Evolutionary conservation across 1,139 yeast species (phyloP), one percentile per base, ranked within the genome.

Genomic region (Neolecta irregularis): DNA sequence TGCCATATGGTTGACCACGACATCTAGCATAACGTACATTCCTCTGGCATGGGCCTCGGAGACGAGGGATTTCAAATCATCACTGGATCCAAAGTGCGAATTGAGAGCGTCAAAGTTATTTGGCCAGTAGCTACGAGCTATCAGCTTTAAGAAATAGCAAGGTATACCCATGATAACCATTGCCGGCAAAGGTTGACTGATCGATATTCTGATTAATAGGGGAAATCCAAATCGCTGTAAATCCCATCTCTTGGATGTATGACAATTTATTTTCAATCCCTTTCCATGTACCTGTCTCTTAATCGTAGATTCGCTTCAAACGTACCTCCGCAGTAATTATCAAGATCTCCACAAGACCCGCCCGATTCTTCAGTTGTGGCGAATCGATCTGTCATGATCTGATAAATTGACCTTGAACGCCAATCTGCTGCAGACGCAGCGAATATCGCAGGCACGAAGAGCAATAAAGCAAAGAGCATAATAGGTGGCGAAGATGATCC

Each of bases 181-280:
- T 30, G 15, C 44, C 44, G 24, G 29, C 26, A 7, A 26, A 33
- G 6, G 40, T 31, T 3, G 33, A 18, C 6, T 13, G 31, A 6
- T 33, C 41, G 29, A 40, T 37, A 23, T 37, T 37, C 25, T 37
- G 22, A 11, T 26, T 37, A 11, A 41, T 25, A 4, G 44, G 44
- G 5, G 43, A 39, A n/a, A 41, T 39, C 44, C 44, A 41, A 23
- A 41, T 37, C 16, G 42, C 41, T 24, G 32, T 38, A 17, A 41
- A 41, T 4, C 42, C 42, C 41, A 41, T 30, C 23, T 36, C 41
- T 11, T 30, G 35, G 12, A 41, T 41, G 32, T 41, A 41, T 11
- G 36, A 25, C 19, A 41, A 31, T 26, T 39, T 33, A 3, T 29
- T 29, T 8, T 31, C 36, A 11, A 41, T 29, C 11, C 44, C 44